Base-by-base conservation (phyloP, 2,329 filamentous ascomycete genomes). In the Fusarium sp. region DNA sequence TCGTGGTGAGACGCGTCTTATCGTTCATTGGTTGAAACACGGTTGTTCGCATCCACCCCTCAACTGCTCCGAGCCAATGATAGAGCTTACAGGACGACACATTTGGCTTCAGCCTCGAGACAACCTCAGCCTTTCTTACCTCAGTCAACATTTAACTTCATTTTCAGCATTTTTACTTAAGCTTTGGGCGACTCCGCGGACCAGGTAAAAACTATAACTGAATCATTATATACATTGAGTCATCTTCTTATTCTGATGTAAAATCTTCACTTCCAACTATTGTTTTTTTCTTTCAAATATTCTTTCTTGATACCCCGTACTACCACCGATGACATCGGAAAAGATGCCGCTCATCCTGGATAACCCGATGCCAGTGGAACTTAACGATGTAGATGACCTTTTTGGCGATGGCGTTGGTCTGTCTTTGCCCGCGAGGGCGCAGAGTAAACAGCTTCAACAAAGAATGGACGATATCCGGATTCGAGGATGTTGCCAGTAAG, bases 401-500 rank as follows among this genome's bases (percentile, higher is more conserved):
- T 95, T 95, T 80, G 93, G 91, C 42, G 93, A 94, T 80, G 88
- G 90, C 72, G 88, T 90, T 80, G 88, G 89, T 75, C 80, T 89
- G 70, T 87, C 86, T 51, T 82, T 93, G 22, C 84, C 88, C 18
- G 82, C 91, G 28, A 73, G 79, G 41, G 63, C 76, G 8, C 81
- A 80, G 55, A 77, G 77, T 42, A 94, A 92, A 81, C 90, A 92
- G 63, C 87, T 97, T 26, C 88, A 90, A 39, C 89, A 92, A 78
- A 89, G 93, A 63, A 82, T 98, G 42, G 93, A 96, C 80, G 93
- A 97, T 78, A 86, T 96, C 76, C 90, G 93, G 74, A 85, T 88
- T 66, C 89, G 89, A 66, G 94, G 94, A 22, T 96, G 93, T 81
- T 94, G 92, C 86, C 93, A 95, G 94, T 96, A 90, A 84, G 91